Evolutionary conservation across 768 basidiomycete species (phyloP).

Genomic region (Amyloporia xantha): DNA sequence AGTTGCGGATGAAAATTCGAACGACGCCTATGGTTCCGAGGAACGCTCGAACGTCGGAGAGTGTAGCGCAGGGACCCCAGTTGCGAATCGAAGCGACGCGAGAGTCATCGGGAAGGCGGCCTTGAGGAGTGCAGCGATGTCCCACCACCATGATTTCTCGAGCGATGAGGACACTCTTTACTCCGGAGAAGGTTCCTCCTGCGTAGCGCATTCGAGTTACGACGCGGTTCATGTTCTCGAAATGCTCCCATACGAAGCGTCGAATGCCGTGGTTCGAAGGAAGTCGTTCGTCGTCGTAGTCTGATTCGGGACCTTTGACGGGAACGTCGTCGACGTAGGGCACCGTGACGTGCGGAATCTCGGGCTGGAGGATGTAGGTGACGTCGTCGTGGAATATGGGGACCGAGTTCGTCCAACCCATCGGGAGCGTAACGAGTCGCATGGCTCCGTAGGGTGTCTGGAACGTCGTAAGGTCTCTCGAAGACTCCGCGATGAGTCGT

Average conservation of each 20-base stretch:
- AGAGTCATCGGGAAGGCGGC: constrained; percentile 21
- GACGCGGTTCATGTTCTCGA: constrained; percentile 27
- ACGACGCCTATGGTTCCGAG: constrained; percentile 17
- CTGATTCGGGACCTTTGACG: constrained; percentile 9
- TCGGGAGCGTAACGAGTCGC: constrained; percentile 7
- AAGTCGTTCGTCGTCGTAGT: constrained; percentile 16
- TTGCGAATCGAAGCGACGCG: constrained; percentile 20
- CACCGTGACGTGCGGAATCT: constrained; percentile 10
- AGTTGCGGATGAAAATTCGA: constrained; percentile 10
- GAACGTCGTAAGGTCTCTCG: constrained; percentile 10
- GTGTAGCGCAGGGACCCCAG: constrained; percentile 16
- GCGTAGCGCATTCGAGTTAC: constrained; percentile 24
- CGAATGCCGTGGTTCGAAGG: constrained; percentile 24
- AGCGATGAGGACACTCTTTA: constrained; percentile 1
- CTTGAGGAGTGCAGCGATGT: constrained; percentile 32
- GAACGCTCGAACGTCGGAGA: constrained; percentile 21
- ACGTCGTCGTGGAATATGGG: constrained; percentile 13
- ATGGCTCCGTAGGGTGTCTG: constrained; percentile 9
- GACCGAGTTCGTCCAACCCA: constrained; percentile 18
- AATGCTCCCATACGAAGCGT: constrained; percentile 33
- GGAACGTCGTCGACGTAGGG: constrained; percentile 17
- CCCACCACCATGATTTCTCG: constrained; percentile 25
- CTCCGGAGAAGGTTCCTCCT: constrained; percentile 19
- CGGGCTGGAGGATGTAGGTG: constrained; percentile 7
- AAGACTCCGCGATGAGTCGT: constrained; percentile 2